These are phyloP conservation scores for Colletotrichum spinosum DNA, from an alignment of 2,329 filamentous ascomycete genomes.

Conservation along the genomic window DNA sequence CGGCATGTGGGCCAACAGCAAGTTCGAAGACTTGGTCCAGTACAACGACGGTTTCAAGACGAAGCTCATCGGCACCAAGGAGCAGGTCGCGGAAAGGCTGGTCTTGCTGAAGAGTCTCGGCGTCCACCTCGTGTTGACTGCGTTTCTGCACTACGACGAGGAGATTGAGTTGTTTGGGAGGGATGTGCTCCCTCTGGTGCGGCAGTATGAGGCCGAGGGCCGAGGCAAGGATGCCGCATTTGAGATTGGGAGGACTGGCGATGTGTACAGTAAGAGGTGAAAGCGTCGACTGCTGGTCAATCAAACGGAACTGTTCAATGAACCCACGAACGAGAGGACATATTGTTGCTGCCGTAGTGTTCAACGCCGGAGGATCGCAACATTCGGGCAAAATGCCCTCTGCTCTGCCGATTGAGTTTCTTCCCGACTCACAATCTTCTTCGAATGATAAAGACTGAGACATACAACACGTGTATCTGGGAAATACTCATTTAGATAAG, in stretches of 20 bases:
- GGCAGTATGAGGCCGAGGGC: conserved; percentile 59
- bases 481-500: too few species aligned
- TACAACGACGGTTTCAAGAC: conserved; percentile 69
- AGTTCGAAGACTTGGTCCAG: conserved; percentile 64
- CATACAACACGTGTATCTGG: too few species aligned
- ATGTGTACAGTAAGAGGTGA: conserved; percentile 52
- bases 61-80: conserved; percentile 63
- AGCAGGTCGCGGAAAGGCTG: conserved; percentile 63
- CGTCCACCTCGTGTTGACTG: conserved; percentile 56
- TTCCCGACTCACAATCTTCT: too few species aligned
- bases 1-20: conserved; percentile 65
- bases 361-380: too few species aligned
- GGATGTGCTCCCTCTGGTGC: conserved; percentile 58
- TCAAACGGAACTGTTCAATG: too few species aligned
- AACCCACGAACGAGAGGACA: too few species aligned
- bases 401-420: too few species aligned
- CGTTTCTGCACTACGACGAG: conserved; percentile 64
- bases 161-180: conserved; percentile 62
- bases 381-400: too few species aligned
- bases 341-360: too few species aligned
- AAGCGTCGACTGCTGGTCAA: not conserved
- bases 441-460: too few species aligned
- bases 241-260: conserved; percentile 59
- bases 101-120: conserved; percentile 59
- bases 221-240: conserved; percentile 58